Conservation (phyloP, 2,329 filamentous ascomycete species). For the Keithomyces neogunnii region DNA sequence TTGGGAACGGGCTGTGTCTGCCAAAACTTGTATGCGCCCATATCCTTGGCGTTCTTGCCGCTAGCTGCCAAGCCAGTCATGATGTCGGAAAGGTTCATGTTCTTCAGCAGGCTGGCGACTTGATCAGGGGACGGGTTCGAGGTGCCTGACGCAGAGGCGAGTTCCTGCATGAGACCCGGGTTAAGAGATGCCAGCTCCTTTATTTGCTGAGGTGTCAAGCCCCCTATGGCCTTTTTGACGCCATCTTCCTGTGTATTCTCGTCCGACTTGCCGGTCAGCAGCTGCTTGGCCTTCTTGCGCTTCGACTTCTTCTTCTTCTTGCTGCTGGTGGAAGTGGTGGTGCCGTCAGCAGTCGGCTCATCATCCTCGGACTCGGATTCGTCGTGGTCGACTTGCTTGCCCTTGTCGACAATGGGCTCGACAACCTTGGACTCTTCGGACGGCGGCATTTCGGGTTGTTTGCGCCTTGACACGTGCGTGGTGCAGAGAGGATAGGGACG, state of each 20-base stretch:
- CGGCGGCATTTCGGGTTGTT: slow-evolving; percentile 20
- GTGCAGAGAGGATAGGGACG: background rate
- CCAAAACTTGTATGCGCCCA: slow-evolving; percentile 98
- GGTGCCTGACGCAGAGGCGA: slow-evolving; percentile 26
- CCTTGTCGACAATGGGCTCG: slow-evolving; percentile 43
- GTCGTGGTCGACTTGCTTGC: slow-evolving; percentile 32
- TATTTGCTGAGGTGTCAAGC: slow-evolving; percentile 48
- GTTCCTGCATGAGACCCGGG: slow-evolving; percentile 59
- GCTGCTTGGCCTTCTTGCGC: slow-evolving; percentile 50
- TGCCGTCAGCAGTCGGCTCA: slow-evolving; percentile 24
- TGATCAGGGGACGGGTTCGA: slow-evolving; percentile 29
- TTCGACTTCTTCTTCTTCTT: slow-evolving; percentile 53
- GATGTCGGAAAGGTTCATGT: slow-evolving; percentile 60
- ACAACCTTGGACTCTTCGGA: slow-evolving; percentile 55
- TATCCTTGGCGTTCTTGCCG: slow-evolving; percentile 89
- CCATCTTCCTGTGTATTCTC: slow-evolving; percentile 25
- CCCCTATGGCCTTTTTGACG: slow-evolving; percentile 42
- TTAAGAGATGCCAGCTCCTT: slow-evolving; percentile 63
- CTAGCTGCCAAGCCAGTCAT: slow-evolving; percentile 67
- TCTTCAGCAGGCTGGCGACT: slow-evolving; percentile 47
- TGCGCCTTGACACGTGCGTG: background rate
- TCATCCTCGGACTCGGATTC: slow-evolving; percentile 42
- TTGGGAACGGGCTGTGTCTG: slow-evolving; percentile 89
- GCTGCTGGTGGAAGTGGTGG: slow-evolving; percentile 11
- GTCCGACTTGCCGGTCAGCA: slow-evolving; percentile 26